Evolutionary conservation across 345 rosid species (phyloP).

Genomic region (Aquilaria yunnanensis): DNA sequence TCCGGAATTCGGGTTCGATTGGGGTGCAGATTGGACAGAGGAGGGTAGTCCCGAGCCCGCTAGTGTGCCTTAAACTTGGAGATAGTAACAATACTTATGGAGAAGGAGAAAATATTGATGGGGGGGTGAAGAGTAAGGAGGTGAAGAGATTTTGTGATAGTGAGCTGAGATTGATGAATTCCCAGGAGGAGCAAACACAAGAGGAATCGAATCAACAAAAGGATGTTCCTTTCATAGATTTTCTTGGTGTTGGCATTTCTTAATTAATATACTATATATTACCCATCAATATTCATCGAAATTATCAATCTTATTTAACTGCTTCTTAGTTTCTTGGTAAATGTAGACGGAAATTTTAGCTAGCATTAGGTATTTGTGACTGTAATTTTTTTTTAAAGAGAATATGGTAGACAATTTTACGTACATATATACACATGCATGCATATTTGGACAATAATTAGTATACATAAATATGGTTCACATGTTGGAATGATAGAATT

Average conservation of each 20-base stretch:
- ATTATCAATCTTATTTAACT: conserved; percentile 14
- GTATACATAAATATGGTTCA: no score
- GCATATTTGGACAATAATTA: no score
- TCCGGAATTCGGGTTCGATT: conserved; percentile 12
- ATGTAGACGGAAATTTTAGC: no score
- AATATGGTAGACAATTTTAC: no score
- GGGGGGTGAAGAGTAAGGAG: conserved; percentile 16
- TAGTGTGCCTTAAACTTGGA: conserved; percentile 24
- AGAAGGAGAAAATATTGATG: conserved; percentile 2
- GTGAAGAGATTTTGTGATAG: conserved; percentile 15
- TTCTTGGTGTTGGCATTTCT: conserved; percentile 70
- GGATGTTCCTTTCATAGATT: conserved; percentile 56
- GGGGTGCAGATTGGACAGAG: conserved; percentile 19
- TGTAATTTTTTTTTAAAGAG: no score
- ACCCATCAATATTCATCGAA: not conserved
- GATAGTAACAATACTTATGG: conserved; percentile 4
- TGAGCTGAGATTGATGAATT: conserved; percentile 13
- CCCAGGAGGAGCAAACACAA: conserved; percentile 28
- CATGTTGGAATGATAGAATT: no score
- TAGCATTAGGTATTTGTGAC: no score
- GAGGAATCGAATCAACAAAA: conserved; percentile 21
- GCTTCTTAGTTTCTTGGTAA: not conserved
- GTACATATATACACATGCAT: no score
- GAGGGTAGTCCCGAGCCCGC: conserved; percentile 33
- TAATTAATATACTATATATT: conserved; percentile 23